Percentiles rank a stretch among this genome's conserved stretches.
These are phyloP conservation scores for Penicillium soppii DNA, from an alignment of 495 filamentous ascomycete species.

Conservation along the genomic window DNA sequence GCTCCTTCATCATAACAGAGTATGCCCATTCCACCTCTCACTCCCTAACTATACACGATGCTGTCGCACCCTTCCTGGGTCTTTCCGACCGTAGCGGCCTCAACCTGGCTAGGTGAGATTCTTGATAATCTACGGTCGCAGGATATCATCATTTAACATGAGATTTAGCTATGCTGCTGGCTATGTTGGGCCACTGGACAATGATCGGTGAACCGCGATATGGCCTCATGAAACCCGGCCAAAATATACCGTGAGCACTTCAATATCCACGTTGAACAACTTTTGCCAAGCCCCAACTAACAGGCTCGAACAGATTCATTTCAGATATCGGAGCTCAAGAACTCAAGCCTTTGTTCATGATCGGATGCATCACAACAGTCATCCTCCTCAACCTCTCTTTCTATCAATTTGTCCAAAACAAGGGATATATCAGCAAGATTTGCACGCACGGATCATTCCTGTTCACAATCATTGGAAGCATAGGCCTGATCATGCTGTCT, in stretches of 20 bases:
- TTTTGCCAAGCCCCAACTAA: not conserved
- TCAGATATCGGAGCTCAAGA: constrained; percentile 21
- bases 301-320: constrained; percentile 14
- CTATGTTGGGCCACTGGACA: constrained; percentile 20
- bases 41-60: constrained; percentile 1
- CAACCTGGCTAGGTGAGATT: constrained; percentile 9
- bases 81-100: constrained; percentile 8
- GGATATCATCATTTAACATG: not conserved
- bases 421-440: constrained; percentile 14
- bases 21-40: not conserved
- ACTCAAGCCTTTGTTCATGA: constrained; percentile 19
- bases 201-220: constrained; percentile 17
- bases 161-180: constrained; percentile 14
- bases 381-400: constrained; percentile 19
- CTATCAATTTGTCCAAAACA: constrained; percentile 18
- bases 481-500: constrained; percentile 16
- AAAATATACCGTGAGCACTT: constrained; percentile 19
- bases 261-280: not conserved
- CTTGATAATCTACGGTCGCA: not conserved
- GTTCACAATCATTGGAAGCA: constrained; percentile 17
- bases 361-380: constrained; percentile 16
- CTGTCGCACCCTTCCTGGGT: constrained; percentile 7
- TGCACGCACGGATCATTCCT: constrained; percentile 16
- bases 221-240: constrained; percentile 20
- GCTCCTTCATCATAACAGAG: constrained; percentile 1